Evolutionary conservation across 257 asterid genomes (phyloP), one percentile per base, ranked within the genome.

Genomic region (Ilex asprella): DNA sequence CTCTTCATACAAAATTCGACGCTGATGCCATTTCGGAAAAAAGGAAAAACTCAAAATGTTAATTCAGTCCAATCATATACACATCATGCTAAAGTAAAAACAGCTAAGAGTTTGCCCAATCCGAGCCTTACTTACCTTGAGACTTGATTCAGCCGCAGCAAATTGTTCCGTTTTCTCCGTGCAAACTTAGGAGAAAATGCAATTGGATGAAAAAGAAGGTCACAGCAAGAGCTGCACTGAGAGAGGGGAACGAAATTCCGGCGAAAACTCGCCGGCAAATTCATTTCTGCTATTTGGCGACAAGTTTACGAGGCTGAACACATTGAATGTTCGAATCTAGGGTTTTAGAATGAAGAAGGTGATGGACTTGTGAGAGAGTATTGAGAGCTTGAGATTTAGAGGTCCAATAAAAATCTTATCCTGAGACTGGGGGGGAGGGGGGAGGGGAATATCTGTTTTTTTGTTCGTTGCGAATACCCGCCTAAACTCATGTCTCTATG

Each of bases 191-290:
- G 78, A 56, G 73, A 67, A 66, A 73, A 64, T 35, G 65, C 39
- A 52, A 68, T 39, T 13, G 78, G 79, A 31, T 60, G 76, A 56
- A 71, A 73, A 29, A 80, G 82, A 72, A 70, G 56, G 60, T 16
- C 69, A 63, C 57, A 66, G 73, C 84, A 79, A 51, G 83, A 71
- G 78, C 73, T 64, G 53, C 89, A 76, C 59, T 67, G 82, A 31
- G 84, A 61, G 57, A 73, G 59, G 31, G 86, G 78, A 68, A 84
- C 69, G 21, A 79, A 60, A 74, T 73, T 77, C 74, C 86, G 82
- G 72, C 81, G 88, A 70, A 75, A 79, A 80, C 75, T 78, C 59
- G 89, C 83, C 58, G 82, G 74, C 27, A 79, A 53, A 74, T 67
- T 82, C 97, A 92, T 92, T 21, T 71, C 69, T 29, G 30, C 2